Evolutionary conservation across 2,329 filamentous ascomycete species (phyloP), one percentile per base, ranked within the genome.

Genomic region (Lachnellula suecica): DNA sequence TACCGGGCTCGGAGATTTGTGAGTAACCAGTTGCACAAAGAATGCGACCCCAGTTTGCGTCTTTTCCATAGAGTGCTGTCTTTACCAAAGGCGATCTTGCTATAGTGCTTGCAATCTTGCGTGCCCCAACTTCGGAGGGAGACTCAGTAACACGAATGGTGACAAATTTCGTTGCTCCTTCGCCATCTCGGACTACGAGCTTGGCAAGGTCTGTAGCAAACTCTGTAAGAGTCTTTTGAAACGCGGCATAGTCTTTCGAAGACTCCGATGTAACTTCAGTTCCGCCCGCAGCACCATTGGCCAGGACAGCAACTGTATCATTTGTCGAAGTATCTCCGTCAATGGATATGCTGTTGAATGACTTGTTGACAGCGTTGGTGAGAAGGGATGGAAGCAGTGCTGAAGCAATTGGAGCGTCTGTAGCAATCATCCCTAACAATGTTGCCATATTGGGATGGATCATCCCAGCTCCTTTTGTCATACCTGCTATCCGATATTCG

Each of bases 361-460:
- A 96, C 55, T 85, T 84, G 62, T 89, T 84, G 50, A 91, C 86
- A 41, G 92, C 88, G 60, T 84, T 77, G 53, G 79, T 83, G 41
- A 97, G 85, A 13, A 94, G 79, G 0, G 78, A 71, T 44, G 85
- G 82, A 53, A 97, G 82, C 9, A 87, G 79, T 1, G 72, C 68
- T 3, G 88, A 78, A 0, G 84, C 79, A 64, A 97, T 82, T 25
- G 91, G 88, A 1, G 88, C 93, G 64, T 99, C 94, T 13, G 94
- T 99, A 65, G 90, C 91, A 65, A 97, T 81, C 56, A 97, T 88
- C 49, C 90, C 91, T 31, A 99, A 84, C 29, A 97, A 82, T 1
- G 94, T 99, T 25, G 91, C 94, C 92, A 99, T 96, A 76, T 99
- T 97, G 44, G 94, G 94, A 68, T 97, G 92, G 70, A 99, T 96